Evolutionary conservation across 1,139 yeast species (phyloP), one percentile per base, ranked within the genome.

Genomic region (Tardiomyces blankii): DNA sequence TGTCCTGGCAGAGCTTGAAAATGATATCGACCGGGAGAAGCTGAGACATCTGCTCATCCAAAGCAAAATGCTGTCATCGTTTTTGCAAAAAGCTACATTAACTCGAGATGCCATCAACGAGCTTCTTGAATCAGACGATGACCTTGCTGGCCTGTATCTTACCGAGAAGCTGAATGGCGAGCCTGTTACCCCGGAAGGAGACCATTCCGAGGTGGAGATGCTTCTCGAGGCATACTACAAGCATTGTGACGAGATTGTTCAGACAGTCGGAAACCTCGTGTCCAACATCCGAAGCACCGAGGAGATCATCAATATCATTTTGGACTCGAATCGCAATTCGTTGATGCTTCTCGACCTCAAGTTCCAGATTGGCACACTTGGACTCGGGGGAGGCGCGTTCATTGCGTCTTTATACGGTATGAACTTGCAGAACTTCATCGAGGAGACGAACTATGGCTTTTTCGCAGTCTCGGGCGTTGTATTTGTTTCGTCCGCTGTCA

Each of bases 221-320:
- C 74, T 93, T 48, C 66, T 93, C 39, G 99, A 93, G 60, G 79
- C 96, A 0, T 93, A 93, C 66, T 88, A 87, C 65, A 85, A 87
- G 50, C 97, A 91, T 57, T 85, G 95, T 62, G 98, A 93, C 59
- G 98, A 93, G 64, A 84, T 87, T 58, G 98, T 91, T 2, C 99
- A 91, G 62, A 88, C 87, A 48, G 83, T 95, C 0, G 95, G 87
- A 43, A 82, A 89, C 32, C 68, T 88, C 47, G 78, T 86, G 33
- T 77, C 80, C 52, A 95, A 91, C 63, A 91, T 93, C 55, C 78
- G 82, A 51, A 87, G 94, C 14, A 91, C 99, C 0, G 98, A 93
- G 60, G 99, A 93, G 61, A 88, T 93, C 57, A 93, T 88, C 49
- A 93, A 93, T 62, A 91, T 93, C 56, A 87, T 93, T 48, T 67